These are phyloP conservation scores for Saccharomyces hybrid DNA, from an alignment of 1,139 yeast species.

Conservation along the genomic window DNA sequence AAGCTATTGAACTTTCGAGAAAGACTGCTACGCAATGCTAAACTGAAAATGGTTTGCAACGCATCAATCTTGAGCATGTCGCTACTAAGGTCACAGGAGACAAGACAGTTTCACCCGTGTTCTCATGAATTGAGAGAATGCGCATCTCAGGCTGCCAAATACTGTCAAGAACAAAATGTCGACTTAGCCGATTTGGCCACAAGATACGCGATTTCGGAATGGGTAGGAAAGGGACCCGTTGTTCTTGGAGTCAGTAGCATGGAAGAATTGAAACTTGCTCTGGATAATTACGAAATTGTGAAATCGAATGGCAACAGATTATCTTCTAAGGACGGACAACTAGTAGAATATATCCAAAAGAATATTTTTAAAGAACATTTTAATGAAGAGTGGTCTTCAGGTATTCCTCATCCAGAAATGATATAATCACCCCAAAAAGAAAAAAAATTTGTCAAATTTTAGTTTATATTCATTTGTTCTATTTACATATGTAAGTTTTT, in stretches of 20 bases:
- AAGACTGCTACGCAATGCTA: conserved; percentile 45
- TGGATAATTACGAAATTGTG: conserved; percentile 50
- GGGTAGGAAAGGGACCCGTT: conserved; percentile 48
- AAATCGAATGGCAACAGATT: conserved; percentile 29
- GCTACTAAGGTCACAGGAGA: conserved; percentile 55
- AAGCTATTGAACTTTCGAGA: conserved; percentile 42
- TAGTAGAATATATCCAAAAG: conserved; percentile 40
- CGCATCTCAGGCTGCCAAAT: conserved; percentile 48
- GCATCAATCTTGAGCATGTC: conserved; percentile 92
- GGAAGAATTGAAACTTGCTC: conserved; percentile 55
- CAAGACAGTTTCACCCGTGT: conserved; percentile 81
- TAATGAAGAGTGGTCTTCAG: conserved; percentile 69
- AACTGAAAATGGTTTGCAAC: conserved; percentile 52
- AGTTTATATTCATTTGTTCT: background rate
- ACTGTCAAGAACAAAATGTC: conserved; percentile 33
- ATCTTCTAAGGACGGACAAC: conserved; percentile 36
- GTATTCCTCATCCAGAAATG: conserved; percentile 2
- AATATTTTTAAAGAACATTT: conserved; percentile 47
- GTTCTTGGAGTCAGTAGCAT: conserved; percentile 68
- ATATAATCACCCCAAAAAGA: background rate
- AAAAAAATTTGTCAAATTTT: background rate
- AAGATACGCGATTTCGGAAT: conserved; percentile 58
- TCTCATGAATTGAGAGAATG: conserved; percentile 45
- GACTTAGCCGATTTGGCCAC: conserved; percentile 80
- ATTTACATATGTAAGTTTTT: background rate